phyloP scores from a whole-genome alignment of 805 yeast genomes.

The Soucietia sequanensis region DNA sequence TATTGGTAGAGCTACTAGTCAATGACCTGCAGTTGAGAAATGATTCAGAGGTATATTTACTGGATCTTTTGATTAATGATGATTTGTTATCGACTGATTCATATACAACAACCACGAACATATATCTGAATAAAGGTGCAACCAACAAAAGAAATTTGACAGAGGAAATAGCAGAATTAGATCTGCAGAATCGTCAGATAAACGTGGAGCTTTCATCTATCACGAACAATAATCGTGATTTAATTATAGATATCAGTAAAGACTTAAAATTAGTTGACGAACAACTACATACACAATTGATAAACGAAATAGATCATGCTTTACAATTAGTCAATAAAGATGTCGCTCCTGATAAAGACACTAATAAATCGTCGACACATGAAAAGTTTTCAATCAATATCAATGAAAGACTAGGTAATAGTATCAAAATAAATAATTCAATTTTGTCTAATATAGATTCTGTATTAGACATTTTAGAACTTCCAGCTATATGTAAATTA shows the following conservation, averaged over 20 bases:
- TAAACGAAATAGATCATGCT: conserved; percentile 11
- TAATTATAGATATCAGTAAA: conserved; percentile 41
- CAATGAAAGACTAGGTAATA: conserved; percentile 18
- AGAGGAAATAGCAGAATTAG: conserved; percentile 75
- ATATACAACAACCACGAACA: conserved; percentile 37
- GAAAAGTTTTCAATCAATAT: conserved; percentile 14
- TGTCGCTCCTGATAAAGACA: conserved; percentile 4
- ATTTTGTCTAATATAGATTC: conserved; percentile 65
- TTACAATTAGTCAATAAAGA: conserved; percentile 7
- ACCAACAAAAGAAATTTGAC: conserved; percentile 39
- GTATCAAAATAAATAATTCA: conserved; percentile 24
- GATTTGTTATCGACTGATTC: conserved; percentile 44
- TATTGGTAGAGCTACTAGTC: conserved; percentile 15
- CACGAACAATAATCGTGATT: conserved; percentile 42
- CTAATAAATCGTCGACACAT: conserved; percentile 5
- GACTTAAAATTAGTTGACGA: conserved; percentile 32
- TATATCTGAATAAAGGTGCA: conserved; percentile 1
- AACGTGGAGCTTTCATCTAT: conserved; percentile 46
- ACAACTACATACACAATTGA: conserved; percentile 11
- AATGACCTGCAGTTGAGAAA: conserved; percentile 16
- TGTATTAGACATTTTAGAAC: conserved; percentile 72
- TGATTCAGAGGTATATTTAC: conserved; percentile 30
- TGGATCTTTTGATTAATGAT: conserved; percentile 47
- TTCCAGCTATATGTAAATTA: conserved; percentile 80
- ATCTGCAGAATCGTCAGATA: conserved; percentile 48